Evolutionary conservation across 2,329 filamentous ascomycete species (phyloP), one percentile per base, ranked within the genome.

Genomic region (Scedosporium dehoogii): DNA sequence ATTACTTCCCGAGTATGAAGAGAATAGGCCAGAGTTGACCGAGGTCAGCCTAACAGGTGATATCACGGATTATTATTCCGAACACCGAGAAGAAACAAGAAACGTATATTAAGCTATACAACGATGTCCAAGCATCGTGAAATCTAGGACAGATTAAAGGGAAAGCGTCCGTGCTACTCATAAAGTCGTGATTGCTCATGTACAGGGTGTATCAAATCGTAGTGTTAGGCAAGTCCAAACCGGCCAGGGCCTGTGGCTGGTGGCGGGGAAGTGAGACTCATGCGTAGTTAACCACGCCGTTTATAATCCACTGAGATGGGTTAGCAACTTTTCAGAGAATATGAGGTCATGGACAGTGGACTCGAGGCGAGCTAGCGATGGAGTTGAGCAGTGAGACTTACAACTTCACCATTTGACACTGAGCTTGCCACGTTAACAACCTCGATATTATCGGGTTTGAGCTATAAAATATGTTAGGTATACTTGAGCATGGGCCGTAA

Each of bases 361-460:
- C 46, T 27, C 4, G 6, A 16, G 59, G 29, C 58, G 62, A 29
- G 14, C 33, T 41, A 57, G 27, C n/a, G 4, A 55, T 29, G 53
- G 55, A 18, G 10, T 46, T 6, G 75, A 9, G 10, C 10, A n/a
- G n/a, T n/a, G n/a, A n/a, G n/a, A n/a, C 80, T 70, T 71, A 82
- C 80, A 67, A 97, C 81, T 75, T 97, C 90, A 3, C 94, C 94
- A 72, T 97, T 99, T 3, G 85, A 83, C 18, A 96, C 92, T 64
- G 85, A 83, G 67, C 87, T 88, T 1, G 87, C 88, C 60, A 96
- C 80, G 63, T 79, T 85, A 51, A 86, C 83, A 14, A 97, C 89
- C 72, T 92, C 86, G 53, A 97, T 84, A 66, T 85, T 82, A 5
- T 88, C 89, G 0, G 93, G 94, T 78, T 92, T 87, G 29, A 94